Percentiles rank a stretch among this genome's conserved stretches.
These are phyloP conservation scores for Aspergillus sp. DNA, from an alignment of 2,329 filamentous ascomycete genomes.

Conservation along the genomic window DNA sequence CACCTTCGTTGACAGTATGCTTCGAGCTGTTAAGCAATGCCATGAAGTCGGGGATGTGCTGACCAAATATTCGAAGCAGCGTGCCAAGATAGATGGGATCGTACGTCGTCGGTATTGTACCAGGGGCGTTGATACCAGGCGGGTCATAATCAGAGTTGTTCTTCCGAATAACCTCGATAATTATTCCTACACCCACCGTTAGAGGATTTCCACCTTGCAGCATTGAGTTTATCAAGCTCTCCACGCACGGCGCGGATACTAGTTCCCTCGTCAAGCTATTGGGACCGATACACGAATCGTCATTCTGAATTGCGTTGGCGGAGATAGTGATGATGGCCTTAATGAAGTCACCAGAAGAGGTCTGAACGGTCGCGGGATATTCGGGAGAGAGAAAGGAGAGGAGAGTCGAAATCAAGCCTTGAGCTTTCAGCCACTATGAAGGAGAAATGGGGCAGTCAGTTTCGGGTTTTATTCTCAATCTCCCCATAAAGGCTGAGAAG, in stretches of 20 bases:
- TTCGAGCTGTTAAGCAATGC: constrained; percentile 71
- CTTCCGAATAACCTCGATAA: constrained; percentile 97
- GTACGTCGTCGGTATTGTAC: constrained; percentile 69
- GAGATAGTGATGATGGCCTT: constrained; percentile 99
- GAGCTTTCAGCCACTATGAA: constrained; percentile 77
- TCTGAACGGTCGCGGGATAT: constrained; percentile 84
- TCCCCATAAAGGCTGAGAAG: background rate
- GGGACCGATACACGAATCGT: constrained; percentile 96
- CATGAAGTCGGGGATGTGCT: constrained; percentile 92
- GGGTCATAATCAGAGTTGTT: constrained; percentile 99
- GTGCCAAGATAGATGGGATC: constrained; percentile 96
- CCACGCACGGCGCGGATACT: constrained; percentile 76
- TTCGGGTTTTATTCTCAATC: too few species aligned
- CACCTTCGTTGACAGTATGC: constrained; percentile 51
- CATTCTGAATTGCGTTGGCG: constrained; percentile 94
- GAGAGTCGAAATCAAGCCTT: constrained; percentile 78
- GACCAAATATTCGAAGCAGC: constrained; percentile 78
- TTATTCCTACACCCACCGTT: constrained; percentile 91
- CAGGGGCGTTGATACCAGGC: constrained; percentile 75
- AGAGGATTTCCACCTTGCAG: constrained; percentile 85
- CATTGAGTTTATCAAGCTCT: constrained; percentile 85
- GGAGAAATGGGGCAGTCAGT: background rate
- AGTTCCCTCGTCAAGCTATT: constrained; percentile 94
- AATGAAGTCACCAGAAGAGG: constrained; percentile 91
- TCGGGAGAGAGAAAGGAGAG: constrained; percentile 81